Percentiles rank a stretch among this genome's conserved stretches.
These are phyloP conservation scores for Bimuria novae-zelandiae DNA, from an alignment of 2,329 filamentous ascomycete genomes.

Conservation along the genomic window DNA sequence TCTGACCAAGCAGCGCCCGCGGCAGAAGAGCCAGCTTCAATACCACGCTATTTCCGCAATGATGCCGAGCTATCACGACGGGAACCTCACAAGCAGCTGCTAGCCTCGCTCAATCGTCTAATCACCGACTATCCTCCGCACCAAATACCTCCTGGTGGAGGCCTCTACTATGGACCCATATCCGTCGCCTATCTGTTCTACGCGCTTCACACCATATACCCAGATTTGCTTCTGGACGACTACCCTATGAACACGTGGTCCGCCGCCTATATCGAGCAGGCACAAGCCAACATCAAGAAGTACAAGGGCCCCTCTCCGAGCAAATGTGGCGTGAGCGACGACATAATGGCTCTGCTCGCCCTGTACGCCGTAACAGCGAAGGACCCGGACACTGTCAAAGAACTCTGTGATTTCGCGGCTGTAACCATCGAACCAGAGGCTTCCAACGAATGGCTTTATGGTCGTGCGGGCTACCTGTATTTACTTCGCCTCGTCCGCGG, in stretches of 20 bases:
- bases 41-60: slow-evolving; percentile 50
- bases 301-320: slow-evolving; percentile 52
- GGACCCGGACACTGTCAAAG: slow-evolving; percentile 54
- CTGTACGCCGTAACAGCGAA: slow-evolving; percentile 56
- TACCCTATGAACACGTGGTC: slow-evolving; percentile 55
- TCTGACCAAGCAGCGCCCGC: slow-evolving; percentile 30
- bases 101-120: slow-evolving; percentile 55
- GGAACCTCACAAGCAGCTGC: slow-evolving; percentile 56
- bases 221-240: slow-evolving; percentile 53
- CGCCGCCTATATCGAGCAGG: slow-evolving; percentile 56
- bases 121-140: slow-evolving; percentile 54
- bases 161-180: slow-evolving; percentile 57
- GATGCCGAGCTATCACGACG: slow-evolving; percentile 42
- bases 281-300: slow-evolving; percentile 54
- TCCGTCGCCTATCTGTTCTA: slow-evolving; percentile 57
- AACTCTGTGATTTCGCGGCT: slow-evolving; percentile 56
- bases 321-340: slow-evolving; percentile 57
- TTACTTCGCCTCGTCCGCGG: slow-evolving; percentile 66
- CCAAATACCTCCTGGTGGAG: slow-evolving; percentile 51
- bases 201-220: slow-evolving; percentile 55
- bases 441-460: slow-evolving; percentile 68
- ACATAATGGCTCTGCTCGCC: slow-evolving; percentile 56
- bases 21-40: slow-evolving; percentile 29
- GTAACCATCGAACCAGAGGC: slow-evolving; percentile 54
- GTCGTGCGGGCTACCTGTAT: slow-evolving; percentile 70